These are phyloP conservation scores for Yamadazyma blattariae DNA, from an alignment of 1,139 yeast genomes.

Conservation along the genomic window DNA sequence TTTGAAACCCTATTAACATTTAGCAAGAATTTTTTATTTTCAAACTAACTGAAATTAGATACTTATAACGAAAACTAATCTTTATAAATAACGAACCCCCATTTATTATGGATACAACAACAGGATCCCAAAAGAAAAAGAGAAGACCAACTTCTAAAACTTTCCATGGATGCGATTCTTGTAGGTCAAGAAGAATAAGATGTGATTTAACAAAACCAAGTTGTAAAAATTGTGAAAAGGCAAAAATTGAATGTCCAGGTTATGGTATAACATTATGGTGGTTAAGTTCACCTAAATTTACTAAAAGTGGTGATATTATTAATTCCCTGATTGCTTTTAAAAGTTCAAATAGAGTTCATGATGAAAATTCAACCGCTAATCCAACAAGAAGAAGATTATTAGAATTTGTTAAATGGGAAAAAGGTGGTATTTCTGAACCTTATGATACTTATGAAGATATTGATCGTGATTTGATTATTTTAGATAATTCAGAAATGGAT, in stretches of 20 bases:
- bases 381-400: constrained; percentile 60
- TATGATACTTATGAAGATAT: constrained; percentile 78
- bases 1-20: constrained; percentile 1
- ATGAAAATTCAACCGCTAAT: constrained; percentile 19
- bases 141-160: constrained; percentile 32
- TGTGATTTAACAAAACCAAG: constrained; percentile 46
- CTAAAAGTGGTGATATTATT: constrained; percentile 15
- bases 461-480: constrained; percentile 64
- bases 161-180: constrained; percentile 52
- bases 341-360: constrained; percentile 12
- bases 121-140: constrained; percentile 6
- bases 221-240: constrained; percentile 41
- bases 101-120: no score
- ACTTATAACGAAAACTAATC: no score
- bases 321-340: constrained; percentile 14
- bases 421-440: constrained; percentile 28
- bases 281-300: constrained; percentile 58
- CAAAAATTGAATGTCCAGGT: constrained; percentile 70
- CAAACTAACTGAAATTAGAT: no score
- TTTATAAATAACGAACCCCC: no score
- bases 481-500: constrained; percentile 53
- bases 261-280: constrained; percentile 79
- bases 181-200: constrained; percentile 46
- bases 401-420: constrained; percentile 70
- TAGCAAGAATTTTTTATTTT: no score